These are phyloP conservation scores for Sugiyamaella lignohabitans DNA, from an alignment of 805 yeast genomes.

Conservation along the genomic window DNA sequence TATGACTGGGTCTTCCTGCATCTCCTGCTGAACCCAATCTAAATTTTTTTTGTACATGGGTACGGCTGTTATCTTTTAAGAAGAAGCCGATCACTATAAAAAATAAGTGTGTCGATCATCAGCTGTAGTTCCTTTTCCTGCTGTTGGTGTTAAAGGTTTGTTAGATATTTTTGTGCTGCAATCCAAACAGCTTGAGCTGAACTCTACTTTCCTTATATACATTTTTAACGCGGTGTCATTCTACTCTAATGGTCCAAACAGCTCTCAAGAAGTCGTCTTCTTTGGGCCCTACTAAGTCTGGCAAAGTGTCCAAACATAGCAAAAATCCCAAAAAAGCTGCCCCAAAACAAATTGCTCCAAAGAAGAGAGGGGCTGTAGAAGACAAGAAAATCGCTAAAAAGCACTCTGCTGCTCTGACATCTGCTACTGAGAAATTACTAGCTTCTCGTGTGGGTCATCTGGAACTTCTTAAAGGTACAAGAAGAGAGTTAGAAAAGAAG, in stretches of 20 bases:
- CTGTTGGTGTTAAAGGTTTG: too few relatives aligned
- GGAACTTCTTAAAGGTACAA: constrained; percentile 83
- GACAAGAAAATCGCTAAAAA: constrained; percentile 52
- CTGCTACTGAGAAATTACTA: constrained; percentile 75
- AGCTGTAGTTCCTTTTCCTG: too few relatives aligned
- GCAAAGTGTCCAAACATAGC: constrained; percentile 14
- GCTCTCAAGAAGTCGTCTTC: constrained; percentile 25
- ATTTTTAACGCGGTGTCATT: not conserved
- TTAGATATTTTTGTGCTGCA: too few relatives aligned
- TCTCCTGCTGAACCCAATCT: too few relatives aligned
- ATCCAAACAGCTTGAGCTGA: too few relatives aligned
- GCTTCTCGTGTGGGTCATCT: constrained; percentile 91
- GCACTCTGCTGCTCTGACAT: constrained; percentile 46
- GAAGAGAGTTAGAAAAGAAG: constrained; percentile 69
- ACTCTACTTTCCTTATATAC: too few relatives aligned
- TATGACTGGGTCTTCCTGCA: too few relatives aligned
- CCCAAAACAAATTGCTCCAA: constrained; percentile 64
- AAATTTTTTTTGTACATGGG: too few relatives aligned
- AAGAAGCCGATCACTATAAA: too few relatives aligned
- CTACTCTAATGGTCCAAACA: constrained; percentile 33
- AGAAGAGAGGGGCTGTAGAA: constrained; percentile 47
- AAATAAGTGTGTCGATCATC: too few relatives aligned
- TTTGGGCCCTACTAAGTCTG: constrained; percentile 4
- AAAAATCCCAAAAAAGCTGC: constrained; percentile 51
- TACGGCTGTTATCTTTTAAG: too few relatives aligned